These are phyloP conservation scores for Yamadazyma buinensis DNA, from an alignment of 1,139 yeast genomes.

Conservation along the genomic window DNA sequence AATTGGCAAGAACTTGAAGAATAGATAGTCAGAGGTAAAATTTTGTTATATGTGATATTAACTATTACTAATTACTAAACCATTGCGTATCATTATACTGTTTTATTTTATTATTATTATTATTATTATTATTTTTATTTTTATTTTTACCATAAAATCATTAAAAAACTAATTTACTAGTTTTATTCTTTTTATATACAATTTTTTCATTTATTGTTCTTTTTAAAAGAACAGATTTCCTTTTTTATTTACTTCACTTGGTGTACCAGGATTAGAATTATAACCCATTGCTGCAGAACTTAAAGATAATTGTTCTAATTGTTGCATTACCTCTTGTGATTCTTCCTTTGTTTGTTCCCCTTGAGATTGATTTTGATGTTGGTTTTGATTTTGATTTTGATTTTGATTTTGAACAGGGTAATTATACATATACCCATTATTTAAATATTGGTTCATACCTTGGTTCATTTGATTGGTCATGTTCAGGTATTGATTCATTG, in stretches of 20 bases:
- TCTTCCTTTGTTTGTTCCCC: constrained; percentile 4
- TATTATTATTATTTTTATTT: no score
- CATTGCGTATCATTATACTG: no score
- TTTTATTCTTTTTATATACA: background rate
- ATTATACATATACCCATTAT: no score
- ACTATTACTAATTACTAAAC: no score
- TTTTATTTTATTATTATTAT: no score
- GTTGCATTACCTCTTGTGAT: constrained; percentile 35
- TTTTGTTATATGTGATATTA: no score
- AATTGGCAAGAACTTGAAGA: no score
- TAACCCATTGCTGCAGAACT: constrained; percentile 51
- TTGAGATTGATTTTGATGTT: constrained; percentile 10
- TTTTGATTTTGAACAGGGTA: background rate
- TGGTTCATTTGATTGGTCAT: background rate
- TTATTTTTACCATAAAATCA: no score
- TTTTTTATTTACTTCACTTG: constrained; percentile 15
- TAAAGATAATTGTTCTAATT: constrained; percentile 45
- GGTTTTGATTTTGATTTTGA: constrained; percentile 5
- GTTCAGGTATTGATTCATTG: background rate
- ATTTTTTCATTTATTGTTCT: no score
- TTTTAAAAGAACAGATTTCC: constrained; percentile 7
- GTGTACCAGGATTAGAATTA: constrained; percentile 44
- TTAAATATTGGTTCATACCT: background rate
- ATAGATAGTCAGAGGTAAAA: no score
- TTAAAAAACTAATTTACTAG: no score